Evolutionary conservation across 2,329 filamentous ascomycete genomes (phyloP), one percentile per base, ranked within the genome.

Genomic region (Pseudocercospora vitis): DNA sequence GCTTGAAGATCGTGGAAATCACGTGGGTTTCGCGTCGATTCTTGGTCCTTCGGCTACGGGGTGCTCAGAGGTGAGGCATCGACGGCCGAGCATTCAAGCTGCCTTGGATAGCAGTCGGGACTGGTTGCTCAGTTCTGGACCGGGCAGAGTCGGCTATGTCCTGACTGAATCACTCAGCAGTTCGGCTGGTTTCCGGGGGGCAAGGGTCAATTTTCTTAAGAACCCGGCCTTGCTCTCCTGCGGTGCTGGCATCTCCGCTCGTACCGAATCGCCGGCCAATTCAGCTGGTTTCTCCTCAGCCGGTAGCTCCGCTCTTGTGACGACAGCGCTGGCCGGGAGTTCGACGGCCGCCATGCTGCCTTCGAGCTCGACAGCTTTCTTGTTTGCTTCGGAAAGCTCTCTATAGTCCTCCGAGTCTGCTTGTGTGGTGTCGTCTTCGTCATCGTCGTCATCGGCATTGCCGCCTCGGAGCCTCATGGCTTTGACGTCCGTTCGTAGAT

Each of bases 401-500:
- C 21, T 29, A n/a, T 28, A 44, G 26, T 24, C n/a, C 4, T 26
- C 19, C 14, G 46, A 16, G 18, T 37, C 46, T 11, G 19, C 11
- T 28, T 16, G 18, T 3, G 18, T 28, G 46, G 18, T 37, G 12
- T 48, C 29, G 12, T 35, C 28, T 2, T 52, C 50, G 8, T 46
- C 29, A 8, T 39, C 40, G 2, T 48, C 18, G 2, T 35, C 23
- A 7, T 37, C 45, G 40, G 11, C 44, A 2, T 14, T 23, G 11
- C 26, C 44, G 16, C 44, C 44, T 21, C 44, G 44, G 11, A 47
- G 11, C 6, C 32, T 47, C 14, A 47, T 29, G 5, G 44, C 21
- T 31, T 35, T 33, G 16, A 40, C 11, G 4, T 51, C 49, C 7
- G 61, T n/a, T n/a, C n/a, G 56, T 33, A 62, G 19, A 26, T 58